Evolutionary conservation across 1,284 basidiomycete species (phyloP).

Genomic region (Malassezia brasiliensis): DNA sequence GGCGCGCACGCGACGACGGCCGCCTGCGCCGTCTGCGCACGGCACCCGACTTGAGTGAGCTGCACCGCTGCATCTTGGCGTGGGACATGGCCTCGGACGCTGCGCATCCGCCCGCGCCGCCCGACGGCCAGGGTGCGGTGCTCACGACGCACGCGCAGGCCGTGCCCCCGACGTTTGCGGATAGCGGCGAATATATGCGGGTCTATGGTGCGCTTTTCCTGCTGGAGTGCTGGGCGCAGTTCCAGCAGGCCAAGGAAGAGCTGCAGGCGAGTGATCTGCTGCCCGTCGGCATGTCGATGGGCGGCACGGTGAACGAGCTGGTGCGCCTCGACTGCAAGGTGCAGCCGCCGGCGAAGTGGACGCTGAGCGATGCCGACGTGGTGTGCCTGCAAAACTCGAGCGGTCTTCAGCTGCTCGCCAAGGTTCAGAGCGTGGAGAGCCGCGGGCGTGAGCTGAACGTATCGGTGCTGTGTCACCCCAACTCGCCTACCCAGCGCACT

Average conservation of each 20-base stretch:
- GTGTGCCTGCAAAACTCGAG: constrained; percentile 3
- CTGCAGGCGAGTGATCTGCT: constrained; percentile 22
- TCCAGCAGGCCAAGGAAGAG: constrained; percentile 63
- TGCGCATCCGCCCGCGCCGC: constrained; percentile 48
- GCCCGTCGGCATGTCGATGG: neutral
- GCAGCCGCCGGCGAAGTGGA: neutral
- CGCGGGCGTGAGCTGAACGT: neutral
- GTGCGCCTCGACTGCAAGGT: constrained; percentile 55
- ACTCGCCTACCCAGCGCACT: neutral
- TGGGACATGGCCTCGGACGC: constrained; percentile 74
- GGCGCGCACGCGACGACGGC: constrained; percentile 26
- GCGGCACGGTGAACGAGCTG: constrained; percentile 49
- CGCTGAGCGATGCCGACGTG: constrained; percentile 11
- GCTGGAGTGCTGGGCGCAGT: constrained; percentile 84
- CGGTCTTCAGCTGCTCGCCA: constrained; percentile 7
- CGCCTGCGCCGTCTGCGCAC: constrained; percentile 58
- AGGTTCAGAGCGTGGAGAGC: constrained; percentile 5
- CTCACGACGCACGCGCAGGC: neutral
- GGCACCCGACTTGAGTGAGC: constrained; percentile 67
- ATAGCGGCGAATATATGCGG: constrained; percentile 62
- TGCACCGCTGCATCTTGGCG: constrained; percentile 70
- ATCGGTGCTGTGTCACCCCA: neutral
- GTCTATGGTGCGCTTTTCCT: constrained; percentile 79
- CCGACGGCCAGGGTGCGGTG: constrained; percentile 52
- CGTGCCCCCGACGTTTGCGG: constrained; percentile 58